Evolutionary conservation across 257 asterid genomes (phyloP).

Genomic region (Fraxinus quadrangulata): DNA sequence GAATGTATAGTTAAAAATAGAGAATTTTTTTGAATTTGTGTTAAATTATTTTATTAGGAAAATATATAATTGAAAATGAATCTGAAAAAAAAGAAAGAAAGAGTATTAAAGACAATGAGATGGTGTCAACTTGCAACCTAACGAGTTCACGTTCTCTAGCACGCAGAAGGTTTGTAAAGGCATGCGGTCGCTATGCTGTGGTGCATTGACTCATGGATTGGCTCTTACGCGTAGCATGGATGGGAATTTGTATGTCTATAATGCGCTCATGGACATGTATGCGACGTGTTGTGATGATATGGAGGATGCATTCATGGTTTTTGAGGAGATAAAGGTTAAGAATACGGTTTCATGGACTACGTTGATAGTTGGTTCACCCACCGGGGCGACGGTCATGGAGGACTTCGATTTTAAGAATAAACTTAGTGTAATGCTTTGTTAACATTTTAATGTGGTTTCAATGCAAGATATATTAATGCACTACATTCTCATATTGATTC

Average conservation of each 20-base stretch:
- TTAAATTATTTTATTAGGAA: too few species aligned
- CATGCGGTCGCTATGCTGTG: slow-evolving; percentile 51
- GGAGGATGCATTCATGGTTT: slow-evolving; percentile 54
- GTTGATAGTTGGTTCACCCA: slow-evolving; percentile 82
- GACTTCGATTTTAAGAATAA: slow-evolving; percentile 64
- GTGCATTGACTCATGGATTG: slow-evolving; percentile 63
- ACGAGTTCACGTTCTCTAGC: slow-evolving; percentile 79
- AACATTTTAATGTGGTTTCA: slow-evolving; percentile 42
- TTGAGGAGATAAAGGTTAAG: slow-evolving; percentile 61
- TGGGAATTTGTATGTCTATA: slow-evolving; percentile 53
- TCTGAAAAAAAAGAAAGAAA: too few species aligned
- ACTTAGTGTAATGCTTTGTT: too few species aligned
- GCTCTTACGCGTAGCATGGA: slow-evolving; percentile 50
- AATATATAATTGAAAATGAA: too few species aligned
- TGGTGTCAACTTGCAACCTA: slow-evolving; percentile 49
- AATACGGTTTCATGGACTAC: slow-evolving; percentile 82
- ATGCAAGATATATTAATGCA: background rate
- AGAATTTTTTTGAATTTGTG: too few species aligned
- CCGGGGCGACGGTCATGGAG: slow-evolving; percentile 65
- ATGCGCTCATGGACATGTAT: slow-evolving; percentile 79
- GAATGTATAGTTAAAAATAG: too few species aligned
- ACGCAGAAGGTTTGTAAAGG: slow-evolving; percentile 74
- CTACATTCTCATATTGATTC: background rate
- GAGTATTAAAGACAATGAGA: too few species aligned
- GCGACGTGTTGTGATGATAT: slow-evolving; percentile 60